A percentile compares a stretch with the other conserved stretches of the same genome.
These are phyloP conservation scores for Brassica carinata DNA, from an alignment of 345 rosid species.

Conservation along the genomic window DNA sequence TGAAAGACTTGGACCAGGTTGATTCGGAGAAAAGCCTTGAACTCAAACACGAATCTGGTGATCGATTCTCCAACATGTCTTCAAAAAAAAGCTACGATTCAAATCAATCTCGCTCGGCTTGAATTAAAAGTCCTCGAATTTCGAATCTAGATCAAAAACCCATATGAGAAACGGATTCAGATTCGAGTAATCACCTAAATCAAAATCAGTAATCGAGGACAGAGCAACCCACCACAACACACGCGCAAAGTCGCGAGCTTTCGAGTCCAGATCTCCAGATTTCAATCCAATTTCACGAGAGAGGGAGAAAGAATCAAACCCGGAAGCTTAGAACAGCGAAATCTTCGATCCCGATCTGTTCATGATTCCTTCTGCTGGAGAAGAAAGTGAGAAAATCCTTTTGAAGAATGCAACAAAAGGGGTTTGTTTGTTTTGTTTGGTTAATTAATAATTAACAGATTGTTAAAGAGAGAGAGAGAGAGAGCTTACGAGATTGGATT, in stretches of 20 bases:
- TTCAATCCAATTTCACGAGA: constrained; percentile 24
- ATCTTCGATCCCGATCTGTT: constrained; percentile 49
- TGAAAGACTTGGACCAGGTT: constrained; percentile 57
- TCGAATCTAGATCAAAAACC: constrained; percentile 38
- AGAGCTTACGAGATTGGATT: constrained; percentile 68
- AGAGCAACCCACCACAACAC: neutral
- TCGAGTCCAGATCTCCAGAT: constrained; percentile 52
- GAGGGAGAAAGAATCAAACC: constrained; percentile 18
- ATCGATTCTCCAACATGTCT: constrained; percentile 78
- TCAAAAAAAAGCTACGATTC: neutral
- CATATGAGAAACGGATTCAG: constrained; percentile 38
- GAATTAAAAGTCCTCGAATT: constrained; percentile 8
- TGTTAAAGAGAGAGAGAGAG: constrained; percentile 29
- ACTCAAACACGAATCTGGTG: constrained; percentile 53
- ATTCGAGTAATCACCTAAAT: constrained; percentile 8
- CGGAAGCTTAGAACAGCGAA: constrained; percentile 18
- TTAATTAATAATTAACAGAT: constrained; percentile 20
- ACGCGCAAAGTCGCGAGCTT: constrained; percentile 15
- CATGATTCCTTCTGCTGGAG: constrained; percentile 24
- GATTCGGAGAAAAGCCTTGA: constrained; percentile 63
- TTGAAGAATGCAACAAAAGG: neutral
- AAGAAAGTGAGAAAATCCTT: neutral
- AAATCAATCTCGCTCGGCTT: neutral
- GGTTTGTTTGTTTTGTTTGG: neutral
- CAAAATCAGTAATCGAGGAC: constrained; percentile 12